Conservation (phyloP, 2,329 filamentous ascomycete species). For the Aspergillus vadensis region DNA sequence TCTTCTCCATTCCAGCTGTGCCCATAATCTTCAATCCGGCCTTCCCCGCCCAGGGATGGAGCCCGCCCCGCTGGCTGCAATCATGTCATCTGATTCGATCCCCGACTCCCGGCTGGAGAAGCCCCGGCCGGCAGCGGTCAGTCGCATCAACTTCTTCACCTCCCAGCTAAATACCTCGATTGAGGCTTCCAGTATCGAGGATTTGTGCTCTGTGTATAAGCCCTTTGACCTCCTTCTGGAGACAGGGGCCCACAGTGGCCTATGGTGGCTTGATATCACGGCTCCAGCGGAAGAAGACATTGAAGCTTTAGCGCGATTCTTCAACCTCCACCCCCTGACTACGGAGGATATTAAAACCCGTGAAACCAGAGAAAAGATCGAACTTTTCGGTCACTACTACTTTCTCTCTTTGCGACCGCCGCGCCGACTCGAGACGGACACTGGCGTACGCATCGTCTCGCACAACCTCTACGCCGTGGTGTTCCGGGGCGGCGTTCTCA, state of each 20-base stretch:
- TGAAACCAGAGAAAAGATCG: slow-evolving; percentile 93
- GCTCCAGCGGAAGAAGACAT: slow-evolving; percentile 85
- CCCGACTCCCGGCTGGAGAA: neutral
- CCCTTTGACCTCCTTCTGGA: slow-evolving; percentile 65
- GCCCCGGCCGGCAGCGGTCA: neutral
- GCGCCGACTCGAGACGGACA: slow-evolving; percentile 71
- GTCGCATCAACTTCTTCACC: slow-evolving; percentile 25
- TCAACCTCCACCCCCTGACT: slow-evolving; percentile 90
- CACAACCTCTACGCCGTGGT: slow-evolving; percentile 94
- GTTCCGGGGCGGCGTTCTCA: slow-evolving; percentile 87
- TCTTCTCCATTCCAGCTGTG: neutral
- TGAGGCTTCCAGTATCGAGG: slow-evolving; percentile 79
- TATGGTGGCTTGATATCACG: slow-evolving; percentile 97
- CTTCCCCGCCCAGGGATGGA: neutral
- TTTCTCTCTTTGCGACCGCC: slow-evolving; percentile 94
- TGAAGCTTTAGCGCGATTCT: slow-evolving; percentile 83
- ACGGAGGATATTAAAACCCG: slow-evolving; percentile 92
- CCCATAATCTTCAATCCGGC: neutral
- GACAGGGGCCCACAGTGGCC: slow-evolving; percentile 62
- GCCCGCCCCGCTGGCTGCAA: neutral
- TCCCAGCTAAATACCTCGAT: slow-evolving; percentile 93
- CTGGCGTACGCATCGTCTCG: slow-evolving; percentile 78
- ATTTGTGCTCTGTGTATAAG: slow-evolving; percentile 79
- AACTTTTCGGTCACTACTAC: slow-evolving; percentile 95
- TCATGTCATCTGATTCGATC: neutral